A percentile compares a stretch with the other conserved stretches of the same genome.
These are phyloP conservation scores for Gymnopus androsaceus DNA, from an alignment of 1,284 basidiomycete species.

Conservation along the genomic window DNA sequence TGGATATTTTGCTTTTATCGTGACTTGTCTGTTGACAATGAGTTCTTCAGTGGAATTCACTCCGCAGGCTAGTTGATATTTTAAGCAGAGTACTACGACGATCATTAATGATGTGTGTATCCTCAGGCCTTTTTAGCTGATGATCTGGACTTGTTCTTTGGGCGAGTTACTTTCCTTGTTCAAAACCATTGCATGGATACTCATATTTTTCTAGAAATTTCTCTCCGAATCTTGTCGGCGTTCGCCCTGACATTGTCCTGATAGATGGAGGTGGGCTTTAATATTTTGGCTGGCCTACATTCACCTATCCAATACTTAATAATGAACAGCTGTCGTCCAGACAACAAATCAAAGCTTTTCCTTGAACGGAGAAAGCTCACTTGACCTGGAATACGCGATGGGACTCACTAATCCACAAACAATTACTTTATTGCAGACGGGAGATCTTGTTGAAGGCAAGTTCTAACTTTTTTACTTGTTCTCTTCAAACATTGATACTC, in stretches of 20 bases:
- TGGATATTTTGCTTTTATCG: constrained; percentile 5
- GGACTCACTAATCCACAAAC: constrained; percentile 43
- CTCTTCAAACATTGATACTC: too few relatives aligned
- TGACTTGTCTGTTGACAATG: too few relatives aligned
- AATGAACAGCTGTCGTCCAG: constrained; percentile 26
- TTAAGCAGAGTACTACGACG: too few relatives aligned
- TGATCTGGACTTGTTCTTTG: constrained; percentile 36
- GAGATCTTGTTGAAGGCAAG: constrained; percentile 43
- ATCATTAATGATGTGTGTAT: too few relatives aligned
- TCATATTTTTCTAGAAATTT: constrained; percentile 32
- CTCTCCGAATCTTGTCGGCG: constrained; percentile 34
- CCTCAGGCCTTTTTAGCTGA: constrained; percentile 29
- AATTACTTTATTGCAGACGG: constrained; percentile 50
- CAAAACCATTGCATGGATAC: too few relatives aligned
- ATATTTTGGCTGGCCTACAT: not conserved
- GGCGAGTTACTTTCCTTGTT: constrained; percentile 18
- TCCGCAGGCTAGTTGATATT: too few relatives aligned
- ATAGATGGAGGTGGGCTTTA: constrained; percentile 33
- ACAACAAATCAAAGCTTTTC: constrained; percentile 35
- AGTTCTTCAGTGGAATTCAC: too few relatives aligned
- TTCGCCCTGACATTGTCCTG: constrained; percentile 27
- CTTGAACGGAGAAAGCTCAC: constrained; percentile 55
- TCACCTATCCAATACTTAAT: not conserved
- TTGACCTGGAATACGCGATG: constrained; percentile 54
- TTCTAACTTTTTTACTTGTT: not conserved